phyloP scores from a whole-genome alignment of 768 basidiomycete genomes.

The Piloderma croceum region DNA sequence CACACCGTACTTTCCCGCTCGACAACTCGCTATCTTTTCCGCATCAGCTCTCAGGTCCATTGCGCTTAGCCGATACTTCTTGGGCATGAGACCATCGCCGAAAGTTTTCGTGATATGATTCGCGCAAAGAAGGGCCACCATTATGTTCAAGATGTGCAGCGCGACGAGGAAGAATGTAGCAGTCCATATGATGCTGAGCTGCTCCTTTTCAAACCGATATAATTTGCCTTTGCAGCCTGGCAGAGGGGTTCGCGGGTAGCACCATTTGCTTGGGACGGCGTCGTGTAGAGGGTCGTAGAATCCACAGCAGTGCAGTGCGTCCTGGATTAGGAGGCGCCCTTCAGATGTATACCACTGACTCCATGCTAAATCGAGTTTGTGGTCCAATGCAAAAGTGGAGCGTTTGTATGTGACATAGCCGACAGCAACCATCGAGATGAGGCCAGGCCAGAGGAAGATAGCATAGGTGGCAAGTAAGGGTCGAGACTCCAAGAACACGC shows the following conservation, averaged over 20 bases:
- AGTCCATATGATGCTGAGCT: conserved; percentile 43
- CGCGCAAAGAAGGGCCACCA: conserved; percentile 56
- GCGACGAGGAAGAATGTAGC: conserved; percentile 52
- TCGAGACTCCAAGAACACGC: conserved; percentile 60
- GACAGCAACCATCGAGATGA: conserved; percentile 51
- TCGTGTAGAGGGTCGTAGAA: conserved; percentile 58
- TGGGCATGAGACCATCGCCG: conserved; percentile 60
- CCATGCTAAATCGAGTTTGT: conserved; percentile 66
- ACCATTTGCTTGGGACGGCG: conserved; percentile 49
- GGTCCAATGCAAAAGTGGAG: conserved; percentile 52
- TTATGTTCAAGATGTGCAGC: conserved; percentile 55
- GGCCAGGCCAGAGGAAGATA: conserved; percentile 60
- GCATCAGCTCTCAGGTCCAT: conserved; percentile 41
- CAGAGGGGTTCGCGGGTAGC: conserved; percentile 55
- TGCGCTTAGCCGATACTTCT: conserved; percentile 48
- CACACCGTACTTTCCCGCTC: too few species aligned
- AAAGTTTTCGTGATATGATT: conserved; percentile 61
- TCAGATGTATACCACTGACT: conserved; percentile 52
- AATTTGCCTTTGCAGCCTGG: conserved; percentile 66
- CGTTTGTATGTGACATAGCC: conserved; percentile 65
- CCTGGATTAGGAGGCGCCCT: conserved; percentile 54
- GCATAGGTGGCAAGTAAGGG: conserved; percentile 63
- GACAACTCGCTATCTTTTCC: too few species aligned
- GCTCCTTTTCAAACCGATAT: conserved; percentile 44
- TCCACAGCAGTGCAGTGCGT: conserved; percentile 60